phyloP scores from a whole-genome alignment of 2,329 filamentous ascomycete species.

The Beauveria caledonica region DNA sequence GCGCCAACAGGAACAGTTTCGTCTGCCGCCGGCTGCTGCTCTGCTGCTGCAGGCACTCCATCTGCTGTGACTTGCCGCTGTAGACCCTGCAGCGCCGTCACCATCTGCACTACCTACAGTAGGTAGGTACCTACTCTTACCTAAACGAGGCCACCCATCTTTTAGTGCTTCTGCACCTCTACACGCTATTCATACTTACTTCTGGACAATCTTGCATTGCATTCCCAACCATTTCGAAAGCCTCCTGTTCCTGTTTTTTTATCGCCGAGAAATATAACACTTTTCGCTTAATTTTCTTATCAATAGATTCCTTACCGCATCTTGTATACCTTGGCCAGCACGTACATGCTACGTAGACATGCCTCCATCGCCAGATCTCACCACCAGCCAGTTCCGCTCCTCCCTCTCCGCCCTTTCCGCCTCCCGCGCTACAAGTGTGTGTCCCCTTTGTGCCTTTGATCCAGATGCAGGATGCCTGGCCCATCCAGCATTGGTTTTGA shows the following conservation, averaged over 20 bases:
- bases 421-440: not conserved
- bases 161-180: not conserved
- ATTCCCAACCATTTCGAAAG: not conserved
- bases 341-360: not conserved
- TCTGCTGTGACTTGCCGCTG: not conserved
- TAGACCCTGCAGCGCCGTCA: not conserved
- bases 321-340: not conserved
- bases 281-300: too few species aligned
- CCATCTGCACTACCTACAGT: too few species aligned
- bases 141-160: not conserved
- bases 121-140: too few species aligned
- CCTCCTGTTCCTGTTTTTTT: not conserved
- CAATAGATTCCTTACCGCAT: too few species aligned
- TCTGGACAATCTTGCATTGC: not conserved
- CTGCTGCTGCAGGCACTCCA: not conserved
- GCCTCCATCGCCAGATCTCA: not conserved
- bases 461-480: not conserved
- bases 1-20: not conserved
- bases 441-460: not conserved
- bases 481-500: not conserved
- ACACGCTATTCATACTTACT: not conserved
- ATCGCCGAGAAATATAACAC: too few species aligned
- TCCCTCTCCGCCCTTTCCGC: not conserved
- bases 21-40: not conserved
- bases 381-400: not conserved